phyloP scores from a whole-genome alignment of 73 alveolate genomes.

The Tetrahymena borealis region DNA sequence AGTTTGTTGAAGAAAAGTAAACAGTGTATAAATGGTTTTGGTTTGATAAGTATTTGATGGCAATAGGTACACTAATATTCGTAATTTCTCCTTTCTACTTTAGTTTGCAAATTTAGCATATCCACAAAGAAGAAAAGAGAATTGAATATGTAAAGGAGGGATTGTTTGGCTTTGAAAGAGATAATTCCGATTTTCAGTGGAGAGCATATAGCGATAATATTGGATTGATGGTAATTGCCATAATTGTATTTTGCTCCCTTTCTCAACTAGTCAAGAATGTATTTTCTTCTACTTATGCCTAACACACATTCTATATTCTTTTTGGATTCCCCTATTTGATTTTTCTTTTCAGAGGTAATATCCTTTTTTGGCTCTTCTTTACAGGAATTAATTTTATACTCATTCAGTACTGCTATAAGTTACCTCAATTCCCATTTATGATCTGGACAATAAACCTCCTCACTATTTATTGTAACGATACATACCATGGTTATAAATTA shows the following conservation, averaged over 20 bases:
- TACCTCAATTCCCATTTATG: not conserved
- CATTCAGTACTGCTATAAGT: not conserved
- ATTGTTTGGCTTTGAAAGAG: not conserved
- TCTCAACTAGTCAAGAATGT: not conserved
- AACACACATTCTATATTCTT: not conserved
- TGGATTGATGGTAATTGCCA: not conserved
- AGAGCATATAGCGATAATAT: not conserved
- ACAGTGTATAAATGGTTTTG: not conserved
- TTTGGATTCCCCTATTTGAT: not conserved
- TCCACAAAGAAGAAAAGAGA: not conserved
- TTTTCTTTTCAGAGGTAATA: not conserved
- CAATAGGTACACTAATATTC: not conserved
- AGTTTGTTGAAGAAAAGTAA: not conserved
- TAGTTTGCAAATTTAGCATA: not conserved
- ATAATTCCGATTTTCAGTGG: not conserved
- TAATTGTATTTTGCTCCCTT: not conserved
- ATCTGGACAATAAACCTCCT: not conserved
- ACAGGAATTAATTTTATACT: not conserved
- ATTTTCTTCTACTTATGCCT: not conserved
- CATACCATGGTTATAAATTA: not conserved
- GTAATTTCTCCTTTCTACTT: not conserved
- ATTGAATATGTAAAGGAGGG: not conserved
- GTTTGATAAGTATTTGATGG: not conserved
- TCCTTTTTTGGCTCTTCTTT: not conserved
- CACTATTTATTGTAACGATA: not conserved